These are phyloP conservation scores for Mycena vulgaris DNA, from an alignment of 768 basidiomycete species.

Conservation along the genomic window DNA sequence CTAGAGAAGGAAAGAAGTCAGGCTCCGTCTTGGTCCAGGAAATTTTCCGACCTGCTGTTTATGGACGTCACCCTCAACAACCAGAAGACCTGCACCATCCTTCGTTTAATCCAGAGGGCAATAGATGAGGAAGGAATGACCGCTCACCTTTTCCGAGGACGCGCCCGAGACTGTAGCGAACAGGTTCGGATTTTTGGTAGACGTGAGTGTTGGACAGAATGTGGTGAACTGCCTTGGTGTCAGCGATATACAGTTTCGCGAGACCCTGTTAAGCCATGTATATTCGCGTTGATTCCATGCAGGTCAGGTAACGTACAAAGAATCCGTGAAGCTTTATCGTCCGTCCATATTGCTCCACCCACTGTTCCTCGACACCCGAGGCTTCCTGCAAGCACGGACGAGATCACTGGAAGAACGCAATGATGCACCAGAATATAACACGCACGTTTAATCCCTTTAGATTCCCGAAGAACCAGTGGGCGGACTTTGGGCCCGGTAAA, in stretches of 20 bases:
- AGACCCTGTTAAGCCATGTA: conserved; percentile 14
- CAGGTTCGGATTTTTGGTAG: conserved; percentile 59
- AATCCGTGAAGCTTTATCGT: conserved; percentile 60
- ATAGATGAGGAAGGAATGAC: too few relatives aligned
- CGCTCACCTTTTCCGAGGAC: conserved; percentile 45
- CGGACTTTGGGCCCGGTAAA: conserved; percentile 53
- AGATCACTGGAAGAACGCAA: not conserved
- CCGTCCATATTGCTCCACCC: conserved; percentile 64
- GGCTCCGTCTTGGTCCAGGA: not conserved
- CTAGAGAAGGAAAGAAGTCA: conserved; percentile 7
- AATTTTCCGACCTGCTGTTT: conserved; percentile 33
- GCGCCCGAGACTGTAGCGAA: conserved; percentile 43
- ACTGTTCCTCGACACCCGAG: conserved; percentile 56
- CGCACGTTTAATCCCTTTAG: conserved; percentile 44
- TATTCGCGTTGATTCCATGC: too few relatives aligned
- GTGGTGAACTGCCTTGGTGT: conserved; percentile 65
- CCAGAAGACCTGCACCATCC: conserved; percentile 50
- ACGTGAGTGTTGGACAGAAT: conserved; percentile 60
- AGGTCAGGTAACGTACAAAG: conserved; percentile 52
- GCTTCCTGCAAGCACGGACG: not conserved
- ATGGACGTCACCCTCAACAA: conserved; percentile 44
- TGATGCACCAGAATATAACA: not conserved
- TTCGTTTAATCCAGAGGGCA: not conserved
- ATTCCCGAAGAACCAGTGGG: conserved; percentile 52
- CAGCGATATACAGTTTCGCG: conserved; percentile 57